Evolutionary conservation across 192 early-diverging fungal species (phyloP), one percentile per base, ranked within the genome.

Genomic region (Kickxella alabastrina): DNA sequence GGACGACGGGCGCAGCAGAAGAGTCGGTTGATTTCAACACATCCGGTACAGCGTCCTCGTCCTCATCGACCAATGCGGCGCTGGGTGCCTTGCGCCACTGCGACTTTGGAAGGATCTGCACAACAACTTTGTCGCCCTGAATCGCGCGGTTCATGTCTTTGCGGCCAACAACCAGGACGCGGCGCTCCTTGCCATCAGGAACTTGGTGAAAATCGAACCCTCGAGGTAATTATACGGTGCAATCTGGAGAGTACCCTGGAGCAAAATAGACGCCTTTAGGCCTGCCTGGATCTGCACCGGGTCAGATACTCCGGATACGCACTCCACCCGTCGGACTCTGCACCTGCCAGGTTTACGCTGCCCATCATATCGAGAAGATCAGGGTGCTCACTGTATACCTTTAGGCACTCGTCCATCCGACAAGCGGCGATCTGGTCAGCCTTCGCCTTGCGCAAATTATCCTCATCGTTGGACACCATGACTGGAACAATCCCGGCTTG

Each of bases 341-440:
- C 43, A 4, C n/a, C n/a, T n/a, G n/a, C n/a, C n/a, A 83, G 77
- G 28, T 59, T 75, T 3, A 78, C 70, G 22, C 62, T 55, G 24
- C 84, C 80, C 45, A 95, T 82, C 88, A 99, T 93, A 49, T 99
- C 93, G 41, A 88, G 57, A n/a, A 99, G 79, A 64, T 97, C 92
- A 4, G 92, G 92, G 36, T 79, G 69, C 44, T 86, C 87, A n/a
- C 49, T 70, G 53, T 89, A 74, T 5, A 78, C 61, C 40, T 83
- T 69, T 6, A 95, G 84, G 60, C 89, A 97, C 57, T 92, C 79
- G 24, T 79, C 80, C 43, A 93, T 88, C 25, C 87, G 85, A 29
- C 78, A 77, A 1, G 85, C 82, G n/a, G 78, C 57, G 10, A 99
- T 59, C 1, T 81, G 82, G 26, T 84, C 82, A 2, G 68, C 76